Evolutionary conservation across 257 asterid genomes (phyloP).

Genomic region (Solanum chiquidenum): DNA sequence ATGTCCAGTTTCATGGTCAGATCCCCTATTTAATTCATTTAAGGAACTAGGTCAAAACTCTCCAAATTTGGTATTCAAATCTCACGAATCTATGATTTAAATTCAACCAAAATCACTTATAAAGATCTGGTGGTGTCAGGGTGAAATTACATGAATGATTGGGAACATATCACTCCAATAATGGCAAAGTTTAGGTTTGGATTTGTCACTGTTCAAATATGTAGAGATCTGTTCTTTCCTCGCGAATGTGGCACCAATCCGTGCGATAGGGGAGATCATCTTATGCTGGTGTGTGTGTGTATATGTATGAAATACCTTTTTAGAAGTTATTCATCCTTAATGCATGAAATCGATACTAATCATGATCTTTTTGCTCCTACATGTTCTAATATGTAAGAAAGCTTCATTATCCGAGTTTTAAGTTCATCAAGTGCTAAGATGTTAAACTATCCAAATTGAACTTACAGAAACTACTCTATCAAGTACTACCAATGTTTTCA

Average conservation of each 20-base stretch:
- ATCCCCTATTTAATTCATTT: background rate
- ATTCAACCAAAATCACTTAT: background rate
- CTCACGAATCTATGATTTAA: background rate
- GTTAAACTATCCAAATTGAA: background rate
- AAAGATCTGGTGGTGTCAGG: background rate
- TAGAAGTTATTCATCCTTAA: background rate
- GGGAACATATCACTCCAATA: background rate
- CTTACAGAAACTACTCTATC: background rate
- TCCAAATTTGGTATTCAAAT: background rate
- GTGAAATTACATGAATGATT: background rate
- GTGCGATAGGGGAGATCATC: background rate
- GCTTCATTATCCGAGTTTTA: background rate
- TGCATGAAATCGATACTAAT: background rate
- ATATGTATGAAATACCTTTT: background rate
- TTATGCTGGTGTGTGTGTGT: background rate
- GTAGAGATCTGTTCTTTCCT: background rate
- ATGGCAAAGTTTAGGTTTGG: background rate
- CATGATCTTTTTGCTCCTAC: background rate
- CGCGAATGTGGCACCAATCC: background rate
- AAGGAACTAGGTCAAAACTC: background rate
- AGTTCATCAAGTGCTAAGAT: background rate
- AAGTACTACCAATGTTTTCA: background rate
- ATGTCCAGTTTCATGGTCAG: background rate
- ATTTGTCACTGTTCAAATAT: background rate
- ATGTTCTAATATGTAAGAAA: background rate